Percentiles rank a stretch among this genome's conserved stretches.
Evolutionary conservation across 306 rosid genomes (phyloP).

Genomic region (Lathyrus oleraceus): DNA sequence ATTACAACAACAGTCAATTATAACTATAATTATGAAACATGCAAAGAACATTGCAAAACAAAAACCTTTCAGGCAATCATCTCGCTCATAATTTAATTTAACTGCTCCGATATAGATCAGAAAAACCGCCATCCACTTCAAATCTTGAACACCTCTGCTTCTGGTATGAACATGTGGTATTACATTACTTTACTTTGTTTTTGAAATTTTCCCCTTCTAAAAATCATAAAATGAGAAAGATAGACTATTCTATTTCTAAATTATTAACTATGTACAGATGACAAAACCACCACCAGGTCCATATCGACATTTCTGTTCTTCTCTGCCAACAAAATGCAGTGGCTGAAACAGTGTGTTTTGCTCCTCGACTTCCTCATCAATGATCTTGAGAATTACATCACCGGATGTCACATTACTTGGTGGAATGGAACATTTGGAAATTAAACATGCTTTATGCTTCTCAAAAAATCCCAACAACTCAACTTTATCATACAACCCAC

Average conservation of each 20-base stretch:
- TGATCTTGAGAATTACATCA: background rate
- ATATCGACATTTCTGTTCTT: background rate
- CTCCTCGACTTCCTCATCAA: background rate
- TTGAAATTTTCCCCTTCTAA: background rate
- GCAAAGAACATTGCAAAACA: background rate
- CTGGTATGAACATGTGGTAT: background rate
- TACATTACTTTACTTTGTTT: background rate
- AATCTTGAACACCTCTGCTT: background rate
- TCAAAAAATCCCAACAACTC: background rate
- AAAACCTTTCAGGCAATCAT: background rate
- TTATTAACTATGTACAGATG: background rate
- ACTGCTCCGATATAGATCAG: background rate
- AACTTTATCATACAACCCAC: background rate
- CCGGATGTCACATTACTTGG: background rate
- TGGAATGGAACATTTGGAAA: background rate
- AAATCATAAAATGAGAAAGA: background rate
- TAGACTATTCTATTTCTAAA: background rate
- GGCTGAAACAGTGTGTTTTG: too few relatives aligned
- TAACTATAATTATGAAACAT: conserved; percentile 1
- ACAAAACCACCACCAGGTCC: background rate
- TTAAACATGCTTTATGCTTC: background rate
- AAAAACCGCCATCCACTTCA: background rate
- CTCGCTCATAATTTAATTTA: background rate
- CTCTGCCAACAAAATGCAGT: too few relatives aligned
- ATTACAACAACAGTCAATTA: conserved; percentile 20